Conservation (phyloP, 2,329 filamentous ascomycete genomes). For the Corniculantispora saksenae region DNA sequence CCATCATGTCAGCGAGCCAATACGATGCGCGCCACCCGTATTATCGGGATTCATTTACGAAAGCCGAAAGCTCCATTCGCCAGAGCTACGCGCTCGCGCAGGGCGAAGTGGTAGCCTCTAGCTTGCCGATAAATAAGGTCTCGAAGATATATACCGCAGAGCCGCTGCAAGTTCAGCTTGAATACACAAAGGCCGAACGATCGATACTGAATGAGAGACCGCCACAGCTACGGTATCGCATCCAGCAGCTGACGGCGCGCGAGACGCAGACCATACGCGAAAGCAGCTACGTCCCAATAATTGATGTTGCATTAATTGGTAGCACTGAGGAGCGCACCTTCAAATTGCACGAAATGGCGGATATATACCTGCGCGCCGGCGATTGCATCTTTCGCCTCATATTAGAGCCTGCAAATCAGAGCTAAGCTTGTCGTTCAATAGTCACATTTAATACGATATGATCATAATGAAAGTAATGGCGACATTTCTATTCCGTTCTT, state of each 20-base stretch:
- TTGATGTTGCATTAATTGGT: neutral
- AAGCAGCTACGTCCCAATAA: neutral
- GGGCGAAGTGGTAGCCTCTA: constrained; percentile 1
- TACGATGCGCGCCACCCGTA: neutral
- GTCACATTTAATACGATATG: neutral
- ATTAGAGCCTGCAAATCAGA: neutral
- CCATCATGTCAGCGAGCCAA: neutral
- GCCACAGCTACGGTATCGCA: neutral
- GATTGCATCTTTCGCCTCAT: constrained; percentile 7
- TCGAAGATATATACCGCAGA: neutral
- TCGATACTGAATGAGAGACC: no score
- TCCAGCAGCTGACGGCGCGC: constrained; percentile 2
- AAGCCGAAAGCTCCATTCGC: neutral
- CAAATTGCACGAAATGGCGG: neutral
- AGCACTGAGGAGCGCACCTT: neutral
- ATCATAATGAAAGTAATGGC: no score
- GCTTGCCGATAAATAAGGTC: neutral
- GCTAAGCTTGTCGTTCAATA: neutral
- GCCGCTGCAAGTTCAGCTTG: neutral
- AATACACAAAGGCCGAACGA: constrained; percentile 1
- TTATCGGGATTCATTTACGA: no score
- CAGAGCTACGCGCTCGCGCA: constrained; percentile 8
- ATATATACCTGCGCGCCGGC: neutral
- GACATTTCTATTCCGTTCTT: no score
- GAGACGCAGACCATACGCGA: neutral